Evolutionary conservation across 768 basidiomycete species (phyloP).

Genomic region (Russula griseocarnosa): DNA sequence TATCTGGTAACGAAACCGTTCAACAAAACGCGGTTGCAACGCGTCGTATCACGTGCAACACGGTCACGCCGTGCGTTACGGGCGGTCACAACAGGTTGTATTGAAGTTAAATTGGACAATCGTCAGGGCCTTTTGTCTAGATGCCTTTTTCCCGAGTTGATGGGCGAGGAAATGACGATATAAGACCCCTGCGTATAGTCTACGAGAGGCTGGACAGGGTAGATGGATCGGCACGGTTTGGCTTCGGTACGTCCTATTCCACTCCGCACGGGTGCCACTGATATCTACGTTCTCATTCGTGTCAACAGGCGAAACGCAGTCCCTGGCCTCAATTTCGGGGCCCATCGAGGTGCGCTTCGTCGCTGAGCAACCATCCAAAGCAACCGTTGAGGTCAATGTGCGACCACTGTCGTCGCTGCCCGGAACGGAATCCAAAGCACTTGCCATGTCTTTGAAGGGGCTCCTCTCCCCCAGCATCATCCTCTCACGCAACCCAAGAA

Average conservation of each 20-base stretch:
- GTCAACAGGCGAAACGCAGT: conserved; percentile 38
- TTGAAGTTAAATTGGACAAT: background rate
- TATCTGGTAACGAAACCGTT: background rate
- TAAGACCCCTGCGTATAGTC: conserved; percentile 42
- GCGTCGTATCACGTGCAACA: conserved; percentile 1
- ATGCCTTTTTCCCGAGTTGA: conserved; percentile 34
- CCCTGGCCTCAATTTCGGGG: conserved; percentile 68
- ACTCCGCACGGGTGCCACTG: conserved; percentile 11
- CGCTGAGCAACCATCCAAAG: conserved; percentile 64
- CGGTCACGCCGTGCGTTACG: background rate
- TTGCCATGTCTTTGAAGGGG: conserved; percentile 51
- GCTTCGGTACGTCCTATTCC: conserved; percentile 46
- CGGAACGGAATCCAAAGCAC: conserved; percentile 62
- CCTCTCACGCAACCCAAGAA: conserved; percentile 64
- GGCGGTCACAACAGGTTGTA: background rate
- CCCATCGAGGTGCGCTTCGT: conserved; percentile 73
- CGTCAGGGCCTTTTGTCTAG: background rate
- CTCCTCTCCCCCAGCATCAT: conserved; percentile 57
- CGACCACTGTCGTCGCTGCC: conserved; percentile 67
- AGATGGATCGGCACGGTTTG: conserved; percentile 73
- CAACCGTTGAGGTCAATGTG: conserved; percentile 69
- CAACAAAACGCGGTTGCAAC: background rate
- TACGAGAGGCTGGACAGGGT: conserved; percentile 65
- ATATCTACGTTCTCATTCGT: conserved; percentile 1
- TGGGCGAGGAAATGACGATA: conserved; percentile 37